Percentiles rank a stretch among this genome's conserved stretches.
Evolutionary conservation across 192 early-diverging fungal species (phyloP).

Genomic region (Geosiphon pyriformis): DNA sequence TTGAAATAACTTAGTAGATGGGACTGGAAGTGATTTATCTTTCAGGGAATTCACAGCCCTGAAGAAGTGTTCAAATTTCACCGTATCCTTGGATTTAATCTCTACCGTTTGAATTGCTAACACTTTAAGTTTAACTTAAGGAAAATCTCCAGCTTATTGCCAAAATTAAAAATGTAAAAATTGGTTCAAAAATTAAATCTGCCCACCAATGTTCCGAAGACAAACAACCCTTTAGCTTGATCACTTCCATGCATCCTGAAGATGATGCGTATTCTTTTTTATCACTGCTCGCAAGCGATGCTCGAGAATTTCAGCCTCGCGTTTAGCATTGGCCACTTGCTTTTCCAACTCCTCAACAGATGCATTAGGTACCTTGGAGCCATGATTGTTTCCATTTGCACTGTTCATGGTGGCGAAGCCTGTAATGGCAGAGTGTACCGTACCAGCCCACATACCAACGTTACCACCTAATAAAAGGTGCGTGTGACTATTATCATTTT

Average conservation of each 20-base stretch:
- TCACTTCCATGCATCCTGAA: constrained; percentile 21
- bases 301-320: constrained; percentile 23
- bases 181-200: no score
- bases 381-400: not conserved
- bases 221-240: no score
- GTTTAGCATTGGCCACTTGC: constrained; percentile 27
- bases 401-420: not conserved
- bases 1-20: no score
- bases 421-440: not conserved
- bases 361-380: not conserved
- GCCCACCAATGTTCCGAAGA: no score
- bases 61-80: no score
- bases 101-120: no score
- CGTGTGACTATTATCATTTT: not conserved
- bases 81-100: no score
- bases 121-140: no score
- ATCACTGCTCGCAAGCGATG: constrained; percentile 26
- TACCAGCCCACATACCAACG: not conserved
- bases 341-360: constrained; percentile 25
- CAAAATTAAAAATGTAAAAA: no score
- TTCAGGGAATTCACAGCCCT: no score
- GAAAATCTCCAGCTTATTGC: no score
- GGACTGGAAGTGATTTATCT: no score
- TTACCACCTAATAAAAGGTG: not conserved
- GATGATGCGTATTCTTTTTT: constrained; percentile 26